phyloP scores from a whole-genome alignment of 352 stramenopile genomes.

The Pythium utonaiense region DNA sequence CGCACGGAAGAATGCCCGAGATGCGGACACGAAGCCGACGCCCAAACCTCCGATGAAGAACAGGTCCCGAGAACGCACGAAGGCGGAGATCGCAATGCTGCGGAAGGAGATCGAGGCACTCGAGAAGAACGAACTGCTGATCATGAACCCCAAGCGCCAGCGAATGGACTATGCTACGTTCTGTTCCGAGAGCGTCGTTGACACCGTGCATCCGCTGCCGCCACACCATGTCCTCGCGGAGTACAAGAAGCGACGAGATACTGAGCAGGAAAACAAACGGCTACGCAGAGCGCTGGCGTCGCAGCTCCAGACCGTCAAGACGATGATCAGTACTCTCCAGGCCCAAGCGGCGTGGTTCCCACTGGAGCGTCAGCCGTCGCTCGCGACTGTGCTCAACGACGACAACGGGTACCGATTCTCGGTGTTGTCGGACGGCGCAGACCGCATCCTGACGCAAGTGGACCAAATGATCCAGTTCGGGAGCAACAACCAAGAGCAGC shows the following conservation, averaged over 20 bases:
- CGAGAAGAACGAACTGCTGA: not conserved
- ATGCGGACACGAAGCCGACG: not conserved
- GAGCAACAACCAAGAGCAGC: not conserved
- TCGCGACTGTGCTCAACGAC: not conserved
- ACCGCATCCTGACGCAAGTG: not conserved
- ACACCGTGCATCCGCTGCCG: not conserved
- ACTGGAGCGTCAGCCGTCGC: not conserved
- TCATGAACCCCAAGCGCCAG: not conserved
- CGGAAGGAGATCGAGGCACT: not conserved
- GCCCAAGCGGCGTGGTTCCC: not conserved
- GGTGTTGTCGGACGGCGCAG: not conserved
- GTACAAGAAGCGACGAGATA: not conserved
- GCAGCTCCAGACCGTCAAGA: not conserved
- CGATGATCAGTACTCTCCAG: not conserved
- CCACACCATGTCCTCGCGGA: not conserved
- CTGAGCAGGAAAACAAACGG: not conserved
- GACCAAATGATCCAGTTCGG: not conserved
- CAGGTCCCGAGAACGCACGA: not conserved
- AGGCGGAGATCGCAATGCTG: conserved; percentile 1
- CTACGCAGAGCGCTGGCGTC: not conserved
- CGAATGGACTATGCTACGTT: no score
- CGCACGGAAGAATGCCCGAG: no score
- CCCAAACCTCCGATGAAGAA: conserved; percentile 5
- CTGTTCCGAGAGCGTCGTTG: no score
- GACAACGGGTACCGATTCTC: conserved; percentile 1